Evolutionary conservation across 1,284 basidiomycete genomes (phyloP), one percentile per base, ranked within the genome.

Genomic region (Rhizopogon hawkerae): DNA sequence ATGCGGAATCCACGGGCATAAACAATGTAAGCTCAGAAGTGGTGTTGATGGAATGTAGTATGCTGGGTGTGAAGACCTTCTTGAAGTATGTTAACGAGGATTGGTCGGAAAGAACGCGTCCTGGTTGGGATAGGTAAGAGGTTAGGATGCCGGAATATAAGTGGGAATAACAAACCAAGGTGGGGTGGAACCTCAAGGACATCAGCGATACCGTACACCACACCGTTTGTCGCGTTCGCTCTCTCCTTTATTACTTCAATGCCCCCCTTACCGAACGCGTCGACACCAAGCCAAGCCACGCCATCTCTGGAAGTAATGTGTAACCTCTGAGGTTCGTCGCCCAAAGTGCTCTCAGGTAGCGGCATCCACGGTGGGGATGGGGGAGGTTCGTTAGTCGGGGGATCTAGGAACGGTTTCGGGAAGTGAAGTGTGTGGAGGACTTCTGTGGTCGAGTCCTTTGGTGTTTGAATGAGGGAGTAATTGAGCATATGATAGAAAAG

Each of bases 401-500:
- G 72, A 49, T 81, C 73, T 9, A 70, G 54, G 34, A 74, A 71
- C 50, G 71, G 69, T 47, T 73, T 73, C 31, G 89, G 89, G 67
- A 75, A 93, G 55, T 85, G 83, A 3, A 91, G 71, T 0, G 90
- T 92, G 57, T 73, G 60, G 65, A 80, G 73, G 10, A 74, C 70
- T 31, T 69, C 63, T 3, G 71, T 66, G 39, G 69, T 56, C 4
- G 60, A 52, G 29, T 72, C 65, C 6, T 70, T 62, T 7, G 81
- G 79, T 34, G 79, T 60, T 23, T 60, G 60, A 13, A 73, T 62
- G 11, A 96, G 65, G 1, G 89, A 83, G 64, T 85, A 85, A 69
- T 98, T 98, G 55, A 98, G 73, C 38, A 98, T 69, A 66, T 98
- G 96, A 63, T 98, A 98, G 58, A 98, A 85, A 42, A 99, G 76